These are phyloP conservation scores for Dendrostoma leiphaemia DNA, from an alignment of 2,329 filamentous ascomycete species.

Conservation along the genomic window DNA sequence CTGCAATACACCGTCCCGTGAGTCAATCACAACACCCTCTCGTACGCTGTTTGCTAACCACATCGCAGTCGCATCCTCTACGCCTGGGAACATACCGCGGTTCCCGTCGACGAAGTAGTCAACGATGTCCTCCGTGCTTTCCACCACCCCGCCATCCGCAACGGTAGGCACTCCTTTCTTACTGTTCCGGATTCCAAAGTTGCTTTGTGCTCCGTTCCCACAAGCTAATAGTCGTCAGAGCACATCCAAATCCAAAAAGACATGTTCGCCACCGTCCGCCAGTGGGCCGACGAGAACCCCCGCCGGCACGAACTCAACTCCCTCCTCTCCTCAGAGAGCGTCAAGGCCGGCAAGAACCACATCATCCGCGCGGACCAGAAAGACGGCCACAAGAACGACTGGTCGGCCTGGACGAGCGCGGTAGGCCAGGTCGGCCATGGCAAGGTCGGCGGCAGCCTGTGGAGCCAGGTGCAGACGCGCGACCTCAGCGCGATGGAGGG, in stretches of 20 bases:
- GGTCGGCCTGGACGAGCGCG: conserved; percentile 36
- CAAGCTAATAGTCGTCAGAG: too few species aligned
- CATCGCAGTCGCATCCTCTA: conserved; percentile 70
- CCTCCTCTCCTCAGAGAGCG: conserved; percentile 78
- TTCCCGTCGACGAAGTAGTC: conserved; percentile 79
- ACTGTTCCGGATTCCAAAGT: too few species aligned
- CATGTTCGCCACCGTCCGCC: conserved; percentile 85
- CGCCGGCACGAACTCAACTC: conserved; percentile 68
- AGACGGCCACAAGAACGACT: conserved; percentile 29
- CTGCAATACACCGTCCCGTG: conserved; percentile 83
- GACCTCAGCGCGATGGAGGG: conserved; percentile 56
- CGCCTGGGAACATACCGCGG: conserved; percentile 85
- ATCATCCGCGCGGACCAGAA: conserved; percentile 37
- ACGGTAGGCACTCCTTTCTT: too few species aligned
- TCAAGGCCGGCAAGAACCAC: conserved; percentile 82
- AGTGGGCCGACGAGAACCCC: conserved; percentile 72
- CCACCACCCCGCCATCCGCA: conserved; percentile 83
- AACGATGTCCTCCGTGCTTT: conserved; percentile 80
- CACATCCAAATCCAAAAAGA: conserved; percentile 75
- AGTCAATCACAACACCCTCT: conserved; percentile 29
- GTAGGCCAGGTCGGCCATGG: conserved; percentile 44
- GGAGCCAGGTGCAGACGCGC: conserved; percentile 59
- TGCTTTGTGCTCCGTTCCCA: too few species aligned
- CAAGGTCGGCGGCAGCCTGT: conserved; percentile 57
- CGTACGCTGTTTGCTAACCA: conserved; percentile 23